A percentile compares a stretch with the other conserved stretches of the same genome.
Conservation (phyloP, 345 rosid genomes). For the Passiflora organensis region DNA sequence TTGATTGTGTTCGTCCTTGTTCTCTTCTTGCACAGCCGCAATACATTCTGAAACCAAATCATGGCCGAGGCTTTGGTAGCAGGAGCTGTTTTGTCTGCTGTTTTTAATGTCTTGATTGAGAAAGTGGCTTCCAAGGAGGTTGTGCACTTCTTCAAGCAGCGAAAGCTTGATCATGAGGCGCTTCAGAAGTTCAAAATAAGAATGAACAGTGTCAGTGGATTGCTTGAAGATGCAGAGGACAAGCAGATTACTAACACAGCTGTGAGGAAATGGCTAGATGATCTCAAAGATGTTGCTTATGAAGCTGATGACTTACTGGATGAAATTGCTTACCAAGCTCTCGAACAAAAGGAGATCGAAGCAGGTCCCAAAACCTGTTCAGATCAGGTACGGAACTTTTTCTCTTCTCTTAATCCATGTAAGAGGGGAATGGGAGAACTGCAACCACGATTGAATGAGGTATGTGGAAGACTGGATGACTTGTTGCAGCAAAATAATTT, state of each 20-base stretch:
- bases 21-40: no score
- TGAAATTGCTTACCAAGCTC: background rate
- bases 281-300: background rate
- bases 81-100: no score
- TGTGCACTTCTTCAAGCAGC: background rate
- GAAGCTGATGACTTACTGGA: conserved; percentile 8
- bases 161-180: background rate
- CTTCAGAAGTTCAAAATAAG: background rate
- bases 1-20: no score
- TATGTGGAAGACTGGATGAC: conserved; percentile 10
- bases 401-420: conserved; percentile 7
- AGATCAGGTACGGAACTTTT: background rate
- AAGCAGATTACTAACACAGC: background rate
- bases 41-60: no score
- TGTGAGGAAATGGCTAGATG: background rate
- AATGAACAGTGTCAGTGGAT: background rate
- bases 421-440: background rate
- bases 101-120: no score
- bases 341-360: background rate
- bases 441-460: background rate
- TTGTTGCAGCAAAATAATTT: conserved; percentile 4
- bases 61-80: no score
- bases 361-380: background rate
- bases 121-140: background rate
- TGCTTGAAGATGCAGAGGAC: no score